Conservation (phyloP, 83 land plant genomes). For the Diphasiastrum complanatum region DNA sequence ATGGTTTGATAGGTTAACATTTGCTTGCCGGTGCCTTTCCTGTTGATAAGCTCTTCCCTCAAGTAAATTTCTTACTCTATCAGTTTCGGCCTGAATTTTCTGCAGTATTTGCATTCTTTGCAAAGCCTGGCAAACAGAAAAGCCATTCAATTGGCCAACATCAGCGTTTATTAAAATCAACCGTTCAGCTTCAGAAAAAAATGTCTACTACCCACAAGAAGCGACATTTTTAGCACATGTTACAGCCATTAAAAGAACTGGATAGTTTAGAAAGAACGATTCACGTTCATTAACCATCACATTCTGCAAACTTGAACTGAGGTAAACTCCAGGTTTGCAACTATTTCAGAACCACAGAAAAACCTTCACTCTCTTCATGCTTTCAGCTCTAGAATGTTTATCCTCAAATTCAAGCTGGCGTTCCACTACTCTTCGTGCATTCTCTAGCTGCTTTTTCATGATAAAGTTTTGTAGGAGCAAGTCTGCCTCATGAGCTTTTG, state of each 20-base stretch:
- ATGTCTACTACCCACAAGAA: too few relatives aligned
- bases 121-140: too few relatives aligned
- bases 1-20: slow-evolving; percentile 27
- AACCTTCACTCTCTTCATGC: slow-evolving; percentile 16
- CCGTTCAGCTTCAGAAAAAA: too few relatives aligned
- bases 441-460: slow-evolving; percentile 17
- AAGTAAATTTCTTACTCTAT: slow-evolving; percentile 13
- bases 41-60: slow-evolving; percentile 11
- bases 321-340: too few relatives aligned
- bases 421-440: slow-evolving; percentile 22
- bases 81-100: slow-evolving; percentile 21
- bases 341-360: neutral
- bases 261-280: neutral
- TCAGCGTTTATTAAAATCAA: too few relatives aligned
- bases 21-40: slow-evolving; percentile 21
- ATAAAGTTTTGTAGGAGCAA: slow-evolving; percentile 21
- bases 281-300: too few relatives aligned
- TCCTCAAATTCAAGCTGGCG: slow-evolving; percentile 25
- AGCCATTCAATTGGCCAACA: too few relatives aligned
- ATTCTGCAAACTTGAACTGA: too few relatives aligned
- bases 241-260: too few relatives aligned
- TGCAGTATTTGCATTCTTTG: slow-evolving; percentile 23
- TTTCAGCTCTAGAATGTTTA: slow-evolving; percentile 20
- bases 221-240: too few relatives aligned
- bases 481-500: slow-evolving; percentile 22